Conservation (phyloP, 2,329 filamentous ascomycete genomes). For the Calonectria hawksworthii region DNA sequence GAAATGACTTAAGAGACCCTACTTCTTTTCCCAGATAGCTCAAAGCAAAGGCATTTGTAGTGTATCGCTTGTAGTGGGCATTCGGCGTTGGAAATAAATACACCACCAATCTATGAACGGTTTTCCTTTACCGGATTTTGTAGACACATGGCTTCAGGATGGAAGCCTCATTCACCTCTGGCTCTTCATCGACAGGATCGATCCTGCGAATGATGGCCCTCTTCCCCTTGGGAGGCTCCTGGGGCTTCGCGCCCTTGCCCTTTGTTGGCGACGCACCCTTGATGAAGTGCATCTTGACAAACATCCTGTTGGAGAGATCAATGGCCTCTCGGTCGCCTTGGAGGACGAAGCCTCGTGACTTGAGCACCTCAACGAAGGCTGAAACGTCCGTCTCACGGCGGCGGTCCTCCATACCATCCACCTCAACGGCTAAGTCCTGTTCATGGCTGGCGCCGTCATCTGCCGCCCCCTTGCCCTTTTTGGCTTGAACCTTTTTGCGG, state of each 20-base stretch:
- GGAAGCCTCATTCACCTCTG: constrained; percentile 73
- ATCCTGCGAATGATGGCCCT: constrained; percentile 69
- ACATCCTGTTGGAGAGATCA: constrained; percentile 96
- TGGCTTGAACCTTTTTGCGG: constrained; percentile 66
- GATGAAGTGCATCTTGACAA: constrained; percentile 95
- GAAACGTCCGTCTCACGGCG: constrained; percentile 86
- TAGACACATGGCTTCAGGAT: constrained; percentile 96
- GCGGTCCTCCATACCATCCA: constrained; percentile 75
- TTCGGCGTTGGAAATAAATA: constrained; percentile 35
- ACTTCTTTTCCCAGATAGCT: constrained; percentile 20
- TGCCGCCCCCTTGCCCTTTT: constrained; percentile 60
- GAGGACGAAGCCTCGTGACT: constrained; percentile 86
- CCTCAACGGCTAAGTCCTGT: constrained; percentile 75
- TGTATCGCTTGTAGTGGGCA: constrained; percentile 31
- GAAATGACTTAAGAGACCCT: constrained; percentile 27
- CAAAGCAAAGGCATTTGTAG: constrained; percentile 35
- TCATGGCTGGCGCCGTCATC: constrained; percentile 65
- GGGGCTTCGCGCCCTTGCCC: constrained; percentile 76
- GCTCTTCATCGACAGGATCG: constrained; percentile 69
- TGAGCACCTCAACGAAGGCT: constrained; percentile 87
- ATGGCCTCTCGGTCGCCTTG: constrained; percentile 75
- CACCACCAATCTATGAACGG: constrained; percentile 6
- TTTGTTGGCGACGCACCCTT: constrained; percentile 83
- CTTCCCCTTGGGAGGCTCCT: constrained; percentile 70
- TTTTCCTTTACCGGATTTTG: constrained; percentile 77